Evolutionary conservation across 2,329 filamentous ascomycete species (phyloP).

Genomic region (Lachnellula suecica): DNA sequence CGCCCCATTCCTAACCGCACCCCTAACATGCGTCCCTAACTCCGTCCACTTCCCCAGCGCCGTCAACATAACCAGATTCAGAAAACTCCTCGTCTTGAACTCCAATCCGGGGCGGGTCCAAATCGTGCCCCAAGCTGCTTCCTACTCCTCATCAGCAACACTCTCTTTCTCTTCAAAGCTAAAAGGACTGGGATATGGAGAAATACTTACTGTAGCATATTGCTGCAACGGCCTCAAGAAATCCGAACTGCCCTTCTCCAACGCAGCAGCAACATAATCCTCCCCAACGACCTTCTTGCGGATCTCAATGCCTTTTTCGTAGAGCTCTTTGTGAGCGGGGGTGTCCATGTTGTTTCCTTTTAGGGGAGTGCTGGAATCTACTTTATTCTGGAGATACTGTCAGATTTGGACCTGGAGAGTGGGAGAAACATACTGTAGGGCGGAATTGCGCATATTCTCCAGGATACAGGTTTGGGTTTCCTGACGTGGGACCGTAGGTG

Average conservation of each 20-base stretch:
- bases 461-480: constrained; percentile 8
- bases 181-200: not conserved
- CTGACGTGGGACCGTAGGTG: constrained; percentile 5
- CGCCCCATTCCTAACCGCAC: constrained; percentile 30
- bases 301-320: constrained; percentile 24
- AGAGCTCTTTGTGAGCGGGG: constrained; percentile 19
- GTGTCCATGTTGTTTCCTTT: constrained; percentile 30
- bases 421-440: constrained; percentile 7
- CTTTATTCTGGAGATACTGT: constrained; percentile 8
- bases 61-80: constrained; percentile 32
- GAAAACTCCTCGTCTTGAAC: constrained; percentile 25
- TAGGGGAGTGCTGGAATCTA: constrained; percentile 6
- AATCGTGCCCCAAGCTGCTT: constrained; percentile 31
- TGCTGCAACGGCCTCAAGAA: constrained; percentile 30
- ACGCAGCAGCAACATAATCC: constrained; percentile 24
- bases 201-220: constrained; percentile 26
- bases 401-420: not conserved
- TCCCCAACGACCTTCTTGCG: constrained; percentile 28
- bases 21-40: constrained; percentile 31
- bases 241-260: constrained; percentile 23
- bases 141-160: no score
- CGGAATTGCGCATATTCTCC: constrained; percentile 7
- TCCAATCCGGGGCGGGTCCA: constrained; percentile 31
- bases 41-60: constrained; percentile 31
- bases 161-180: no score